A percentile compares a stretch with the other conserved stretches of the same genome.
These are phyloP conservation scores for Cutaneotrichosporon dermatis DNA, from an alignment of 1,284 basidiomycete genomes.

Conservation along the genomic window DNA sequence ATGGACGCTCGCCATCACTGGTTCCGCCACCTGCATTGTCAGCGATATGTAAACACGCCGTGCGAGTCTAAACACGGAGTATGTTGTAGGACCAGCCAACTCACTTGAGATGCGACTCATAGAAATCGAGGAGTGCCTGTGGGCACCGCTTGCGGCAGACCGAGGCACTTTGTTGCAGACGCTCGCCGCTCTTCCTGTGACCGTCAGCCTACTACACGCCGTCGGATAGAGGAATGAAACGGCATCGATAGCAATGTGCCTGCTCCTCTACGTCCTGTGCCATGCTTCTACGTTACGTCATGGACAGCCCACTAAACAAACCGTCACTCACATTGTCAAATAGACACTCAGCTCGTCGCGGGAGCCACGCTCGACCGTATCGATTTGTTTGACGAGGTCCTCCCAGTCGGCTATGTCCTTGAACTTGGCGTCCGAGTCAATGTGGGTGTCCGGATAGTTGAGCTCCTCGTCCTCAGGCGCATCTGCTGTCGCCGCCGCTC, in stretches of 20 bases:
- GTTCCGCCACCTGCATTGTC: neutral
- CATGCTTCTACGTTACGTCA: too few relatives aligned
- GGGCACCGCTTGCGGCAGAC: slow-evolving; percentile 41
- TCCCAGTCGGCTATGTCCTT: slow-evolving; percentile 43
- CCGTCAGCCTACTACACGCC: slow-evolving; percentile 1
- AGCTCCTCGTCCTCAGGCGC: slow-evolving; percentile 55
- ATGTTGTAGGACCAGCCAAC: neutral
- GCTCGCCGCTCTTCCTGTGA: slow-evolving; percentile 38
- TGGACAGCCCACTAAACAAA: too few relatives aligned
- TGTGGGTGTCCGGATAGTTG: slow-evolving; percentile 47
- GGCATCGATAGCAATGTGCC: neutral
- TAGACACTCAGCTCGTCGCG: slow-evolving; percentile 34
- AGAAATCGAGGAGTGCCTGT: slow-evolving; percentile 44
- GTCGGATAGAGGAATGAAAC: neutral
- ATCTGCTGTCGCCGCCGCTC: slow-evolving; percentile 37
- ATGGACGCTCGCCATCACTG: too few relatives aligned
- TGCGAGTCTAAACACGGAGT: too few relatives aligned
- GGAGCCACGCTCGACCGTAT: slow-evolving; percentile 37
- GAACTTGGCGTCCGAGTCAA: slow-evolving; percentile 35
- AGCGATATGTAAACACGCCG: too few relatives aligned
- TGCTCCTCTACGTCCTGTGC: too few relatives aligned
- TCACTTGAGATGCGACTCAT: slow-evolving; percentile 46
- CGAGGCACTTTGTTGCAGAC: slow-evolving; percentile 24
- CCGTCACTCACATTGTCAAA: slow-evolving; percentile 42
- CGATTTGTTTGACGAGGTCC: slow-evolving; percentile 34